Percentiles rank a stretch among this genome's conserved stretches.
These are phyloP conservation scores for Rhododendron simsii DNA, from an alignment of 148 eudicot species.

Conservation along the genomic window DNA sequence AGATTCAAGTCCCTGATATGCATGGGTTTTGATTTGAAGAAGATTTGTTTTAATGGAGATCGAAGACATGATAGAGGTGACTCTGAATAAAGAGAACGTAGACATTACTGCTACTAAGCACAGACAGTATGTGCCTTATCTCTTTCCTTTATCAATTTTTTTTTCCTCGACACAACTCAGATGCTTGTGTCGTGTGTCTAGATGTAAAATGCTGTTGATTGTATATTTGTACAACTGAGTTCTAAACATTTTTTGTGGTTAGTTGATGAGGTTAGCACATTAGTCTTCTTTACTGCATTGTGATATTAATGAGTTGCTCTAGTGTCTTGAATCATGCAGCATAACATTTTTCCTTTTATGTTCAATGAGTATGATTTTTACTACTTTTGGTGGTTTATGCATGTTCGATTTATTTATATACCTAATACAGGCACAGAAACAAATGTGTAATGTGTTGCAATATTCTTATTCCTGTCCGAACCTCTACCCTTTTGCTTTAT, in stretches of 20 bases:
- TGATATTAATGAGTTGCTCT: background rate
- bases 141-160: background rate
- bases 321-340: background rate
- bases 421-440: too few species aligned
- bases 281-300: background rate
- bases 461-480: too few species aligned
- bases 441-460: too few species aligned
- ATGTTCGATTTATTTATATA: too few species aligned
- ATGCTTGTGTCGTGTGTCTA: background rate
- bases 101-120: background rate
- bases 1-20: background rate
- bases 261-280: background rate
- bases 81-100: background rate
- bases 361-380: too few species aligned
- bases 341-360: too few species aligned
- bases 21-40: background rate
- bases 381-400: too few species aligned
- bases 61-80: background rate
- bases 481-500: too few species aligned
- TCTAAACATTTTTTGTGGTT: background rate
- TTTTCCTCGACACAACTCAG: background rate
- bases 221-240: background rate
- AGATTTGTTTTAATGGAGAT: background rate
- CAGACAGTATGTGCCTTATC: background rate
- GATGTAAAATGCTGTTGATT: background rate